Evolutionary conservation across 805 yeast genomes (phyloP).

Genomic region (Wickerhamomyces chaumierensis): DNA sequence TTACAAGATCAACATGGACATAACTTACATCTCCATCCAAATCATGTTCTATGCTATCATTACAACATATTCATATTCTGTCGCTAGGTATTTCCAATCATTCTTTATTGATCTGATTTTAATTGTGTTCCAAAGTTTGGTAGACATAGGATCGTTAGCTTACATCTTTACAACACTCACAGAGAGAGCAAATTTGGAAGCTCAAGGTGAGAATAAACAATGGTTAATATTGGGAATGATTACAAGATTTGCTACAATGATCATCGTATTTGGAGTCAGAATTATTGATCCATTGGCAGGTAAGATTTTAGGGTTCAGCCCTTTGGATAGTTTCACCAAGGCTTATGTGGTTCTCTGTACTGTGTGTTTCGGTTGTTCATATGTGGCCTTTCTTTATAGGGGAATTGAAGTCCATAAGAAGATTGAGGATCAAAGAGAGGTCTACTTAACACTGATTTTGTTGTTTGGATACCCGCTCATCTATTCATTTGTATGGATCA

Average conservation of each 20-base stretch:
- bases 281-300: neutral
- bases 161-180: neutral
- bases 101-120: neutral
- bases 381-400: neutral
- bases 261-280: neutral
- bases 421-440: neutral
- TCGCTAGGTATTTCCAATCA: neutral
- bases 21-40: neutral
- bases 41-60: neutral
- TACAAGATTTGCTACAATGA: neutral
- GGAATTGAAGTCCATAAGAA: neutral
- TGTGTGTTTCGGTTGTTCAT: neutral
- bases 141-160: neutral
- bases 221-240: neutral
- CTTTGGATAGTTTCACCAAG: neutral
- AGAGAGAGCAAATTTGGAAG: neutral
- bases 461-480: neutral
- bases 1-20: neutral
- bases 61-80: neutral
- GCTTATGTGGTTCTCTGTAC: neutral
- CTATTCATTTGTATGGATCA: neutral
- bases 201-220: neutral
- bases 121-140: neutral
- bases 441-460: neutral
- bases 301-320: neutral